Evolutionary conservation across 169 alveolate genomes (phyloP).

Genomic region (Cryptosporidium xiaoi): DNA sequence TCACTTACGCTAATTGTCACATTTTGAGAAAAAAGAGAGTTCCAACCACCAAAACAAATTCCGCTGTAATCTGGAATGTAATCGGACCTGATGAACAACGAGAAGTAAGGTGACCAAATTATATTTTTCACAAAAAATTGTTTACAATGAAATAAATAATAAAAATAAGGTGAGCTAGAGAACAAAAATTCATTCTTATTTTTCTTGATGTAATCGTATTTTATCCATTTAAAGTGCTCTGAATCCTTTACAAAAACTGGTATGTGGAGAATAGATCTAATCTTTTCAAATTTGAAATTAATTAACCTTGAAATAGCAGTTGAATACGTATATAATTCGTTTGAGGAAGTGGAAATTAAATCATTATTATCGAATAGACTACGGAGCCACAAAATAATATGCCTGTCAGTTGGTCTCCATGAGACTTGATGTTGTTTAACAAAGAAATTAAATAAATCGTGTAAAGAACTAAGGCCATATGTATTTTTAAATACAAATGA

Average conservation of each 20-base stretch:
- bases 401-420: constrained; percentile 2
- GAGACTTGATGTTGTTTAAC: constrained; percentile 4
- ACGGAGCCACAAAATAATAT: not conserved
- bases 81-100: not conserved
- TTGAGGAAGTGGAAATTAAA: not conserved
- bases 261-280: too few relatives aligned
- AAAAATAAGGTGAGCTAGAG: not conserved
- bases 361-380: not conserved
- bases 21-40: not conserved
- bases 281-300: not conserved
- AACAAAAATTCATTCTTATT: not conserved
- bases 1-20: not conserved
- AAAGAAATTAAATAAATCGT: constrained; percentile 29
- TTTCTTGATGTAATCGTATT: not conserved
- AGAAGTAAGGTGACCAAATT: constrained; percentile 14
- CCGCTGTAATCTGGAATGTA: not conserved
- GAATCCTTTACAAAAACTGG: too few relatives aligned
- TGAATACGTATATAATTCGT: not conserved
- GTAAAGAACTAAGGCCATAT: not conserved
- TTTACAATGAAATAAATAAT: not conserved
- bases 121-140: not conserved
- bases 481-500: constrained; percentile 2
- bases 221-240: too few relatives aligned
- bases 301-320: constrained; percentile 3
- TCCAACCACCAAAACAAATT: not conserved